Percentiles rank a stretch among this genome's conserved stretches.
phyloP scores from a whole-genome alignment of 495 filamentous ascomycete species.

The Pseudevernia furfuracea region DNA sequence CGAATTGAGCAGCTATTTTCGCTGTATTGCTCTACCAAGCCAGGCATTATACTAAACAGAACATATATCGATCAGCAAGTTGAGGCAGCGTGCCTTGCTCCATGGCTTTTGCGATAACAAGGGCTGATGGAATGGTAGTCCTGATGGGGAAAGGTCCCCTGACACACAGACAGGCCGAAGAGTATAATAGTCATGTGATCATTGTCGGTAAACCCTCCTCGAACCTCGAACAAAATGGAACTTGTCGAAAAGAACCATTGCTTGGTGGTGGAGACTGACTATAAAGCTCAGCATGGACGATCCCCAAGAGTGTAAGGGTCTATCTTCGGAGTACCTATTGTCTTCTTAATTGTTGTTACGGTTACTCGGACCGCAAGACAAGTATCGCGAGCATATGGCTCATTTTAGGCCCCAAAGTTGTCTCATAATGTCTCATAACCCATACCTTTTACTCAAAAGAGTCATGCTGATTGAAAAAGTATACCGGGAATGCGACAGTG shows the following conservation, averaged over 20 bases:
- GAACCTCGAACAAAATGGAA: constrained; percentile 39
- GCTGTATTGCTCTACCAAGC: constrained; percentile 36
- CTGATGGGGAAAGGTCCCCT: constrained; percentile 26
- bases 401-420: background rate
- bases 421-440: background rate
- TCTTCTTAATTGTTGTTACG: background rate
- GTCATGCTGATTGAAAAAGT: background rate
- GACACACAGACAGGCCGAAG: constrained; percentile 26
- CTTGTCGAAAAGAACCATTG: constrained; percentile 37
- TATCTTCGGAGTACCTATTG: background rate
- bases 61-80: constrained; percentile 42
- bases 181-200: constrained; percentile 41
- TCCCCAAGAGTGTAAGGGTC: constrained; percentile 5
- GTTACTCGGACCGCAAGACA: background rate
- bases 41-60: constrained; percentile 41
- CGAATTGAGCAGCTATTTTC: constrained; percentile 40
- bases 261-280: constrained; percentile 28
- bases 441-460: background rate
- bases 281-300: constrained; percentile 18
- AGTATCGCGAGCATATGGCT: background rate
- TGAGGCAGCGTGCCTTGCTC: constrained; percentile 11
- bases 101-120: background rate
- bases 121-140: constrained; percentile 8
- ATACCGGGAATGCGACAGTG: constrained; percentile 10
- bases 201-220: constrained; percentile 46